Conservation (phyloP, 768 basidiomycete genomes). For the Tricholomella constricta region DNA sequence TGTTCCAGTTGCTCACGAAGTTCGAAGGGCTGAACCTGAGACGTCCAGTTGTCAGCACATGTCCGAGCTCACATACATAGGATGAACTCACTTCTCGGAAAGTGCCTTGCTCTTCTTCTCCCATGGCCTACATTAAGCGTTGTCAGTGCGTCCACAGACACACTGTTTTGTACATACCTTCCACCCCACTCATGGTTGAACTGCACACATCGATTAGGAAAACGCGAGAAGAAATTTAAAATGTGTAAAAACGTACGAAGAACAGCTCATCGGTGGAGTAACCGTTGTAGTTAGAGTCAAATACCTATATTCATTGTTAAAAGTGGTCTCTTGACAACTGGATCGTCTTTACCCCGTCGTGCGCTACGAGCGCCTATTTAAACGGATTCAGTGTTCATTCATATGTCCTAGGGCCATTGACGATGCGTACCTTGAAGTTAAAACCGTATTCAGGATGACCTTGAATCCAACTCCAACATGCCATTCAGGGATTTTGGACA, state of each 20-base stretch:
- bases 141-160: not conserved
- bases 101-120: slow-evolving; percentile 55
- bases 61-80: not conserved
- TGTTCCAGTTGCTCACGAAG: slow-evolving; percentile 83
- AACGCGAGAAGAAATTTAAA: not conserved
- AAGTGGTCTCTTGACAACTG: not conserved
- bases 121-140: slow-evolving; percentile 55
- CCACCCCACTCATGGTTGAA: slow-evolving; percentile 90
- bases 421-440: slow-evolving; percentile 77
- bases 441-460: slow-evolving; percentile 89
- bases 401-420: not conserved
- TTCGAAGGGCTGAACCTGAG: slow-evolving; percentile 76
- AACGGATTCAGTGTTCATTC: not conserved
- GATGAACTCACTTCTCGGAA: slow-evolving; percentile 53
- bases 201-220: slow-evolving; percentile 35
- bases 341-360: slow-evolving; percentile 71
- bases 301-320: slow-evolving; percentile 46
- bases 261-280: slow-evolving; percentile 90
- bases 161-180: slow-evolving; percentile 29
- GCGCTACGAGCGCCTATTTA: slow-evolving; percentile 71
- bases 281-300: slow-evolving; percentile 78
- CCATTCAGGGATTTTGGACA: not conserved
- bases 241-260: slow-evolving; percentile 58
- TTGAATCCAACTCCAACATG: slow-evolving; percentile 79
- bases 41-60: not conserved